Evolutionary conservation across 441 rosid genomes (phyloP).

Genomic region (Gossypium schwendimanii): DNA sequence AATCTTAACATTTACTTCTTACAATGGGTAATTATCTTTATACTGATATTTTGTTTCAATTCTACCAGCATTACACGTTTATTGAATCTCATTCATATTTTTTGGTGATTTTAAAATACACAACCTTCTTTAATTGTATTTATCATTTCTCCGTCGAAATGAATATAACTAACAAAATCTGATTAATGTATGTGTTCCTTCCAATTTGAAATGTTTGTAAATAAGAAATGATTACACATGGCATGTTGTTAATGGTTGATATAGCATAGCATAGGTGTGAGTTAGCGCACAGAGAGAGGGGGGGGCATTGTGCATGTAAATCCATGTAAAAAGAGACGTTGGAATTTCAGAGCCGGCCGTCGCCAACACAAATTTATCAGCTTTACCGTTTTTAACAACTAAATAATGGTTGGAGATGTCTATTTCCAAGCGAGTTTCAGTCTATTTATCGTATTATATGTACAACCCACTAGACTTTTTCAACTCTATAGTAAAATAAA

Average conservation of each 20-base stretch:
- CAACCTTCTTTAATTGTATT: too few relatives aligned
- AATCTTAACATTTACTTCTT: too few relatives aligned
- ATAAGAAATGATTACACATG: not conserved
- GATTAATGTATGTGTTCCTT: too few relatives aligned
- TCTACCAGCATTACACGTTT: too few relatives aligned
- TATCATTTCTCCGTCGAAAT: too few relatives aligned
- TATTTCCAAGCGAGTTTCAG: not conserved
- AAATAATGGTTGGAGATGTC: not conserved
- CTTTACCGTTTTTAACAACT: not conserved
- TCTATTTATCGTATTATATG: not conserved
- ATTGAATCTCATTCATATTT: too few relatives aligned
- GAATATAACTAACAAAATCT: too few relatives aligned
- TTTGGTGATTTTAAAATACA: too few relatives aligned
- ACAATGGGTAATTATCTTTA: too few relatives aligned
- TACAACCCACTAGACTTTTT: not conserved
- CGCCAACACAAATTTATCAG: not conserved
- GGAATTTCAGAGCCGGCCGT: slow-evolving; percentile 17
- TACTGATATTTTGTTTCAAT: too few relatives aligned
- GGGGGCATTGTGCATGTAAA: too few relatives aligned
- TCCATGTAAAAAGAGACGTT: slow-evolving; percentile 3
- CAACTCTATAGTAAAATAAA: not conserved
- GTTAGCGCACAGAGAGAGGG: too few relatives aligned
- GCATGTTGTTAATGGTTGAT: not conserved
- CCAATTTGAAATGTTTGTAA: not conserved
- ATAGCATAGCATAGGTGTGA: not conserved